Base-by-base conservation (phyloP, 805 yeast species). In the Sugiyamaella boreocaroliniensis region DNA sequence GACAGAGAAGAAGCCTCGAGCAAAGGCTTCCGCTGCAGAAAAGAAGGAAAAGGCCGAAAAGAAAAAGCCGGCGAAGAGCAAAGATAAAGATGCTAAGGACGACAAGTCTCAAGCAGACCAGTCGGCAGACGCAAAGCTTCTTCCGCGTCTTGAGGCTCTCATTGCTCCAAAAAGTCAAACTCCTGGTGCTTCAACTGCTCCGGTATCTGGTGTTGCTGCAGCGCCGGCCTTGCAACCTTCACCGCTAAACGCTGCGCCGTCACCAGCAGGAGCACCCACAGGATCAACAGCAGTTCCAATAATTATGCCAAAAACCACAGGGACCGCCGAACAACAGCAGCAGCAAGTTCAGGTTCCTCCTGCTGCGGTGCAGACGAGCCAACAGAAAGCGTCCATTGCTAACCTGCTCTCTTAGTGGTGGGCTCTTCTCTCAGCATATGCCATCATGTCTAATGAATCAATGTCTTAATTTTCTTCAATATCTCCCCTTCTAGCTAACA, bases 111-210 rank as follows among this genome's bases (percentile, higher is more conserved):
- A 47, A 34, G 49, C 48, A 9, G 48, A 45, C 2, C 41, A 54
- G 40, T n/a, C 40, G 9, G 2, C 22, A 43, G 50, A 45, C 47
- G 57, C 12, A 47, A 54, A 43, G 16, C 49, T 20, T 42, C 51
- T 9, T 43, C 26, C 16, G 12, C 37, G 37, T 10, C 12, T 32
- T 9, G 37, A 32, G 37, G 20, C 29, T 44, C 47, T 29, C 34
- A 44, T 44, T 19, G 47, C 47, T 4, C 47, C 47, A n/a, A 44
- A 44, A 9, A 20, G 29, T 8, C 19, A 16, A n/a, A 22, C 6
- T 22, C 26, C 26, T 6, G 22, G 32, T 11, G 32, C 11, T 16
- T 10, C 47, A 5, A 9, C 47, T 7, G 29, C 47, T 16, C n/a
- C 47, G n/a, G n/a, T n/a, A n/a, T n/a, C 43, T 15, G 22, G 10